These are phyloP conservation scores for Paramecium biaurelia DNA, from an alignment of 73 alveolate genomes.

Conservation along the genomic window DNA sequence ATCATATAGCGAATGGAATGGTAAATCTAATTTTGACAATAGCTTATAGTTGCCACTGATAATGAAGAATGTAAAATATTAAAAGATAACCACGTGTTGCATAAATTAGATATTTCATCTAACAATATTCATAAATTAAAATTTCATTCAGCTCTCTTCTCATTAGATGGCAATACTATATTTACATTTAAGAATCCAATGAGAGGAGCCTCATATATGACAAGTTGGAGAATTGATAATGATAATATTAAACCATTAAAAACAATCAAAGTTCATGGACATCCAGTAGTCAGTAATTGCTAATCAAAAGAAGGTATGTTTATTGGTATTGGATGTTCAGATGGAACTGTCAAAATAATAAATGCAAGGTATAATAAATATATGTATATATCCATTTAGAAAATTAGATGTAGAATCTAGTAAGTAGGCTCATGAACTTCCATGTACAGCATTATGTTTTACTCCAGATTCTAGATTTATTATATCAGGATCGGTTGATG, in stretches of 20 bases:
- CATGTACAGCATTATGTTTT: neutral
- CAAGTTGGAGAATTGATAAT: constrained; percentile 2
- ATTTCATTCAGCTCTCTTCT: constrained; percentile 7
- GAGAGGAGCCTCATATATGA: constrained; percentile 52
- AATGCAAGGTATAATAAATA: neutral
- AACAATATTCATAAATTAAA: neutral
- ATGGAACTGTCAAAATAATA: constrained; percentile 34
- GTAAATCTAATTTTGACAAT: neutral
- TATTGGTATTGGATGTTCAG: constrained; percentile 31
- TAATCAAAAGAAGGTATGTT: constrained; percentile 34
- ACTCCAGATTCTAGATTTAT: constrained; percentile 46
- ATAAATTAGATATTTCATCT: neutral
- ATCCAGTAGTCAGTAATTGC: neutral
- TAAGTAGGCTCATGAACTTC: neutral
- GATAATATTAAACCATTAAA: neutral
- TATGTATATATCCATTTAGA: neutral
- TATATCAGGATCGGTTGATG: constrained; percentile 39
- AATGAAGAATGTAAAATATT: constrained; percentile 27
- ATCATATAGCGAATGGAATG: neutral
- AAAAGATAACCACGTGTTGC: neutral
- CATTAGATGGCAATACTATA: neutral
- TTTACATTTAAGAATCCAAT: constrained; percentile 46
- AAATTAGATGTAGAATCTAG: neutral
- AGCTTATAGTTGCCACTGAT: constrained; percentile 29
- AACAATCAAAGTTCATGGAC: constrained; percentile 3